Evolutionary conservation across 2,329 filamentous ascomycete genomes (phyloP), one percentile per base, ranked within the genome.

Genomic region (Diplodia intermedia): DNA sequence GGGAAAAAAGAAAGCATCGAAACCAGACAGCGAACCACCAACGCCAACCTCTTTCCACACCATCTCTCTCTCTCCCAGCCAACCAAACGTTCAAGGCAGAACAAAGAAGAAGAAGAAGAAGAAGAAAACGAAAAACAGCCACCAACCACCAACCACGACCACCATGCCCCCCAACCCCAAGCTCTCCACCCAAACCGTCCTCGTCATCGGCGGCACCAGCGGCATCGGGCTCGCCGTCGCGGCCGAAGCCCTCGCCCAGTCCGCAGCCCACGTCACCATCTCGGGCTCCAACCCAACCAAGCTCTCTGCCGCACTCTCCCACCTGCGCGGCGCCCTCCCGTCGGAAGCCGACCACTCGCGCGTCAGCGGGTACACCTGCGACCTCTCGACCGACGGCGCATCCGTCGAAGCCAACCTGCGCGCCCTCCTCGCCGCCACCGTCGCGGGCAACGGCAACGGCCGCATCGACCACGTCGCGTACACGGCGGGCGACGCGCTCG

Each of bases 171-270:
- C 83, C 71, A 86, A 85, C 65, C 82, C 83, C 71, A 86, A 85
- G 73, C 82, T 86, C 36, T 70, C 76, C 18, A 75, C 74, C 71
- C 74, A 78, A 36, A 81, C 79, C 69, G 76, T 89, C 71, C 84
- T 91, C 49, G 78, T 91, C 72, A 82, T 91, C 56, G 89, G 89
- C 52, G 89, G 88, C 50, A 86, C 86, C 1, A 83, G 85, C 20
- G 89, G 89, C 60, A 88, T 91, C 52, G 89, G 89, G 40, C 87
- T 83, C 70, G 82, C 79, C 66, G 86, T 88, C 14, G 88, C 89
- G 62, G 84, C 89, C 79, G 85, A 83, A 1, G 79, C 82, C 15
- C 74, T 90, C 50, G 84, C 86, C 63, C 79, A 84, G 66, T 86
- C 86, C 38, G 85, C 84, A 50, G 76, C 75, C 12, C 60, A 63